A percentile compares a stretch with the other conserved stretches of the same genome.
phyloP scores from a whole-genome alignment of 2,329 filamentous ascomycete species.

The Pestalotiopsis fici region DNA sequence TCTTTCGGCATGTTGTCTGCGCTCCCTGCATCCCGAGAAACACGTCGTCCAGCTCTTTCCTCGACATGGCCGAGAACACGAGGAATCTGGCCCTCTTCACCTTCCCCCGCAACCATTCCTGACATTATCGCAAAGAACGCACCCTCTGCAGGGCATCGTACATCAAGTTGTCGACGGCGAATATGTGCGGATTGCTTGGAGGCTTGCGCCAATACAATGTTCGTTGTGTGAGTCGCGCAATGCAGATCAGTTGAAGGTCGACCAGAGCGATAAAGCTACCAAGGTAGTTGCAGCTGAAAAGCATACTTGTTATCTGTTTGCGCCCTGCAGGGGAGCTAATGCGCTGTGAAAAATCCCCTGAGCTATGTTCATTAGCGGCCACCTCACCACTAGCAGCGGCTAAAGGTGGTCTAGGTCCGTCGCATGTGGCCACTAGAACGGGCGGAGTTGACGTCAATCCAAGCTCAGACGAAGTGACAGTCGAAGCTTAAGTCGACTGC shows the following conservation, averaged over 20 bases:
- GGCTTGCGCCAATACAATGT: background rate
- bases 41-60: slow-evolving; percentile 20
- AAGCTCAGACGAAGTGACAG: background rate
- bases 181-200: background rate
- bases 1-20: background rate
- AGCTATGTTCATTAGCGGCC: background rate
- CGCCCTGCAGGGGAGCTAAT: background rate
- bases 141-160: background rate
- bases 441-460: background rate
- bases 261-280: background rate
- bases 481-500: background rate
- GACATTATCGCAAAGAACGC: slow-evolving; percentile 2
- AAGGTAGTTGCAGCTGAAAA: background rate
- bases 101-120: background rate
- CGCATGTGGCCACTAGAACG: background rate
- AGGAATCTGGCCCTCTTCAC: background rate
- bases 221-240: background rate
- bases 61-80: slow-evolving; percentile 1
- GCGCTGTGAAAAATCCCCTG: background rate
- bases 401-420: background rate
- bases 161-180: background rate
- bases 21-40: slow-evolving; percentile 14
- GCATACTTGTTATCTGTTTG: background rate
- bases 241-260: background rate
- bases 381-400: background rate